phyloP scores from a whole-genome alignment of 2,329 filamentous ascomycete species.

The Alternaria postmessia region DNA sequence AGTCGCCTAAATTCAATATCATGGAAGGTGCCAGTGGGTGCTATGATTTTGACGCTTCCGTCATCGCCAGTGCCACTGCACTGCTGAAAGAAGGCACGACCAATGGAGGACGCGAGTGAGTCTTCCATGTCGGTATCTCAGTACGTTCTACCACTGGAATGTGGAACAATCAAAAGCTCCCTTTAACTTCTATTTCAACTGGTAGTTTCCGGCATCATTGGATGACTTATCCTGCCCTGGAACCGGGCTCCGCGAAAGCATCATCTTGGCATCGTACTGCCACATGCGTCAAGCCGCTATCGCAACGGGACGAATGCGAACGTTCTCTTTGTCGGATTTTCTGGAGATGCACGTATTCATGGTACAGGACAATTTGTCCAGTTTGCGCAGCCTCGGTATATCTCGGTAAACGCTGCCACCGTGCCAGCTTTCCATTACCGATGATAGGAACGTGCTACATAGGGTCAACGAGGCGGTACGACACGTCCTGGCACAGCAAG shows the following conservation, averaged over 20 bases:
- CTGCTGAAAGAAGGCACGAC: conserved; percentile 16
- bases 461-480: not conserved
- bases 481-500: not conserved
- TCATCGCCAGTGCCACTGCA: not conserved
- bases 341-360: not conserved
- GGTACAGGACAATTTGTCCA: not conserved
- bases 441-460: not conserved
- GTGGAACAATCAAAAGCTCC: not conserved
- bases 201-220: not conserved
- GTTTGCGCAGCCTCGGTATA: not conserved
- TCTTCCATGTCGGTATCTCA: not conserved
- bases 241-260: not conserved
- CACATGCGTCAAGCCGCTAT: not conserved
- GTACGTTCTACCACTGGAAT: not conserved
- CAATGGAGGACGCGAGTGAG: not conserved
- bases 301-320: not conserved
- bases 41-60: not conserved
- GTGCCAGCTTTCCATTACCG: not conserved
- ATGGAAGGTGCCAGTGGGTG: not conserved
- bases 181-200: not conserved
- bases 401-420: not conserved
- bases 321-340: not conserved
- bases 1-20: not conserved
- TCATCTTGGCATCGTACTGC: not conserved
- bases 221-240: not conserved